phyloP scores from a whole-genome alignment of 2,329 filamentous ascomycete genomes.

The Pseudodiploospora longispora region DNA sequence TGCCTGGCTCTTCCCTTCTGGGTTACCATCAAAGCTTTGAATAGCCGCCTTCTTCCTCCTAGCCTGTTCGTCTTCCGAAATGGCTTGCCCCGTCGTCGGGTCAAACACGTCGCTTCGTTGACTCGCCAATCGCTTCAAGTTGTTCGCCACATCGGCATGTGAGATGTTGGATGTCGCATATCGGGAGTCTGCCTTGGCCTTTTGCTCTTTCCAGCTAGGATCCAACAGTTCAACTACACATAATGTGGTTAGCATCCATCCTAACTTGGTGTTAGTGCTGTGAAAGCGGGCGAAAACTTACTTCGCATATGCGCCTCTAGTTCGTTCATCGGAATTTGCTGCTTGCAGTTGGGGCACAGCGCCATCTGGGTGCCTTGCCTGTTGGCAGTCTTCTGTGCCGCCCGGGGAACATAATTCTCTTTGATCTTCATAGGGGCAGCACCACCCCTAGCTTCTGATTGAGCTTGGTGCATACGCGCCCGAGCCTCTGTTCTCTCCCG shows the following conservation, averaged over 20 bases:
- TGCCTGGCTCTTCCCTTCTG: constrained; percentile 47
- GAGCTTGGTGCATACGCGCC: constrained; percentile 62
- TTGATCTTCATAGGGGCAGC: constrained; percentile 77
- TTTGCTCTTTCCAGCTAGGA: constrained; percentile 92
- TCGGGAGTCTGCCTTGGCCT: constrained; percentile 77
- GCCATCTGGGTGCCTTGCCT: constrained; percentile 58
- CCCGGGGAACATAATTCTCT: constrained; percentile 84
- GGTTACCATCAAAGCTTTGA: constrained; percentile 57
- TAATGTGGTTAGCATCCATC: background rate
- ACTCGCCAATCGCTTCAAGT: constrained; percentile 88
- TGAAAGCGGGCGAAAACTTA: constrained; percentile 29
- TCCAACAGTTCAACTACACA: constrained; percentile 76
- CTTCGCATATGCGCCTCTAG: constrained; percentile 88
- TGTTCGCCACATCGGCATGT: constrained; percentile 81
- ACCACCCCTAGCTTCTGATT: constrained; percentile 65
- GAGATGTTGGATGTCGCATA: constrained; percentile 80
- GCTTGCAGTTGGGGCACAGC: constrained; percentile 87
- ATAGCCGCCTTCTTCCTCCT: constrained; percentile 67
- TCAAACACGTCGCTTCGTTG: constrained; percentile 87
- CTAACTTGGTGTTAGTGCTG: background rate
- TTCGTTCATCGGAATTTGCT: constrained; percentile 79
- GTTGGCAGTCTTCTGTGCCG: constrained; percentile 62
- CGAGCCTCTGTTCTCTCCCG: constrained; percentile 54
- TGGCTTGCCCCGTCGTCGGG: constrained; percentile 54
- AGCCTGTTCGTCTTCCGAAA: constrained; percentile 65